Base-by-base conservation (phyloP, 2,329 filamentous ascomycete species). In the Orbilia ellipsospora region DNA sequence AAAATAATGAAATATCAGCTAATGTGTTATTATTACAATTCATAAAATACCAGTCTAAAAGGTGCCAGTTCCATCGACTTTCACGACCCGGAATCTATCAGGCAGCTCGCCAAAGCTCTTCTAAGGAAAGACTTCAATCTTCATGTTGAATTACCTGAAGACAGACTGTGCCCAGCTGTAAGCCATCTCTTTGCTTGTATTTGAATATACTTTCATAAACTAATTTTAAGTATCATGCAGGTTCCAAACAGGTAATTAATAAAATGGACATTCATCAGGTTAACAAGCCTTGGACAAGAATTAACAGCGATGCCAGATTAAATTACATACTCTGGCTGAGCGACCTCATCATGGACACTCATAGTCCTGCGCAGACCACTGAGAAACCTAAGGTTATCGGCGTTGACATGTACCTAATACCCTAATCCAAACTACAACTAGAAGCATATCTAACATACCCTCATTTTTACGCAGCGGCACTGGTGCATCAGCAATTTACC, bases 281-380 rank as follows among this genome's bases (percentile, higher is more conserved):
- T 23, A 23, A 23, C 2, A 23, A 23, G 23, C 23, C 23, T 23
- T 23, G 23, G 23, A 23, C 23, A 23, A 23, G 23, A 10, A 36
- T 36, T 7, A 7, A 36, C 10, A 36, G 1, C 31, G 5, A 7
- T 31, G 8, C 88, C 75, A 89, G 93, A 59, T 90, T 96, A 82
- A 95, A 94, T 80, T 99, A 99, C 81, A 88, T 98, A 18, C 84
- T 94, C 7, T 98, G 94, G 93, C 84, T 98, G 0, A 93, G 96
- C 80, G 86, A 87, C 2, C 86, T 99, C 0, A 81, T 98, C 5
- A 50, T 44, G 8, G 73, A 76, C 23, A 76, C 73, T 40, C 73
- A 69, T 36, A 31, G 20, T n/a, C 93, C 96, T 80, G 90, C 88
- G 0, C 90, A 90, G 0, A 83, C 84, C 8, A 83, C 83, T 83